Evolutionary conservation across 805 yeast genomes (phyloP).

Genomic region (Hanseniaspora clermontiae): DNA sequence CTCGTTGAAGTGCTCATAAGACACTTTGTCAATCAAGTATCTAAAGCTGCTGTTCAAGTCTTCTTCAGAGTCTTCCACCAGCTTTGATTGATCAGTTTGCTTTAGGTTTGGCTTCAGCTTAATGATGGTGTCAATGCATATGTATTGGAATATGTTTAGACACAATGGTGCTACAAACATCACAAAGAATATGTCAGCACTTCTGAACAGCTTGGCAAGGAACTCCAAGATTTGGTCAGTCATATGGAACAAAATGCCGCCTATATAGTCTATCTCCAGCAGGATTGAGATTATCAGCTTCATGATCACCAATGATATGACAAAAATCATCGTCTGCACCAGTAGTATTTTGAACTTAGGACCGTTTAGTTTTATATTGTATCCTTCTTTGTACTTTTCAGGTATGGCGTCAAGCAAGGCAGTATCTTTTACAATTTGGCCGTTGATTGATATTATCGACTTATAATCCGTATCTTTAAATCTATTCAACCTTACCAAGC

Average conservation of each 20-base stretch:
- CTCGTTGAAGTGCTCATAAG: slow-evolving; percentile 1
- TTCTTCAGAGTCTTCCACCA: neutral
- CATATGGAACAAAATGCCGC: slow-evolving; percentile 4
- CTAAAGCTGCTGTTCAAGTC: neutral
- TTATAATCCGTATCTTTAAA: slow-evolving; percentile 9
- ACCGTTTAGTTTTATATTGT: slow-evolving; percentile 3
- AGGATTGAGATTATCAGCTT: slow-evolving; percentile 49
- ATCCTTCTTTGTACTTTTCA: slow-evolving; percentile 4
- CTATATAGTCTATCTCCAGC: slow-evolving; percentile 36
- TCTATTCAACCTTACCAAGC: neutral
- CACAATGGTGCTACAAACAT: slow-evolving; percentile 69
- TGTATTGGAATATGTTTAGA: slow-evolving; percentile 62
- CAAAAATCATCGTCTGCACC: slow-evolving; percentile 7
- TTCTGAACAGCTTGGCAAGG: slow-evolving; percentile 65
- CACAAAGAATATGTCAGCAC: slow-evolving; percentile 73
- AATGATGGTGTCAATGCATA: slow-evolving; percentile 61
- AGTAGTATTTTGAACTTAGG: slow-evolving; percentile 5
- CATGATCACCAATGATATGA: slow-evolving; percentile 35
- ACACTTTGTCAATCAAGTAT: slow-evolving; percentile 6
- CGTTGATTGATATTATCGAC: slow-evolving; percentile 10
- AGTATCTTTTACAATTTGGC: neutral
- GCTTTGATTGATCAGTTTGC: neutral
- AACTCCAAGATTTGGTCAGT: slow-evolving; percentile 54
- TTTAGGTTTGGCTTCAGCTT: slow-evolving; percentile 33
- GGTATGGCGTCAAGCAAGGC: neutral